Evolutionary conservation across 2,329 filamentous ascomycete species (phyloP), one percentile per base, ranked within the genome.

Genomic region (Aurifilum marmelostoma): DNA sequence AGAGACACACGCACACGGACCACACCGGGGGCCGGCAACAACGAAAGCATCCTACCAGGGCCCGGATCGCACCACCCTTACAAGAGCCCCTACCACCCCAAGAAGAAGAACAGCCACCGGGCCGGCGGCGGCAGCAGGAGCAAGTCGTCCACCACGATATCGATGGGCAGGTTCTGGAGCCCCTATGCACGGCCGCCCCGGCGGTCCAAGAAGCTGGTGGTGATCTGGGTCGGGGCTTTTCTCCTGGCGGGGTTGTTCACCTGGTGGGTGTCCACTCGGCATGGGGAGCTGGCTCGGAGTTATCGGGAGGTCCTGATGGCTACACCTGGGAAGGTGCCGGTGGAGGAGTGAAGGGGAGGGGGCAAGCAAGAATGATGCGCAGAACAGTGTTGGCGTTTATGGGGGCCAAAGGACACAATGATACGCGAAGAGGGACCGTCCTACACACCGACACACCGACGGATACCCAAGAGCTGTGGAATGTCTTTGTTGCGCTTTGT

Each of bases 1-100:
- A 66, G 66, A 58, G 69, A 71, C 67, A 71, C 69, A 52, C 69
- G 69, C 41, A 71, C 69, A 34, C 41, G 68, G 62, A 58, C 68
- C 61, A 37, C 27, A n/a, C 67, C 63, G 56, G 39, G 37, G 12
- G 24, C 37, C 59, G 24, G 12, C 37, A 18, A 9, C 21, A 52
- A 61, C 27, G 66, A 58, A n/a, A 50, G 61, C 21, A 65, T 68
- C 66, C 63, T 68, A 27, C 69, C 69, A 7, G 66, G 63, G 1
- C 63, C 56, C 6, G 67, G 62, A 24, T 29, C 60, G n/a, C 11
- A 63, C 37, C 29, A 41, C 6, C 32, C 24, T 39, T 2, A 62
- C 34, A 32, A 34, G 34, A 34, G 8, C n/a, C 47, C 21, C 60
- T 27, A 27, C 60, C 21, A n/a, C 24, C 21, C 21, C 37, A 62